Base-by-base conservation (phyloP, 2,329 filamentous ascomycete species). In the Penicillium janthinellum region DNA sequence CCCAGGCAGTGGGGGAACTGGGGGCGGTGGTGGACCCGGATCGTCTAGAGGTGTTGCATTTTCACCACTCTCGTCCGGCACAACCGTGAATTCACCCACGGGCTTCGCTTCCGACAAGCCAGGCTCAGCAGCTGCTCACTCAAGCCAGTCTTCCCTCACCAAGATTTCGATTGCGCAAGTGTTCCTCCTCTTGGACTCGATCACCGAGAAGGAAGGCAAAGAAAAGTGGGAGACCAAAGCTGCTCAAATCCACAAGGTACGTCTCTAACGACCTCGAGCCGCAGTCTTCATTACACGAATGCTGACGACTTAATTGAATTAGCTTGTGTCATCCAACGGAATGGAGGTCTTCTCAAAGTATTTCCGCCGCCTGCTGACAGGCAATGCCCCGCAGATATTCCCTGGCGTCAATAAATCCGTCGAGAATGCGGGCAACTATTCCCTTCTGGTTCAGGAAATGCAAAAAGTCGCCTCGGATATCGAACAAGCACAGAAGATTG, bases 301-400 rank as follows among this genome's bases (percentile, higher is more conserved):
- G 34, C 52, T 55, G 34, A 55, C 34, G 17, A 44, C 8, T 11
- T 20, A 12, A 14, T 54, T 54, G 28, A 51, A 51, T 7, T 64
- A 96, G 91, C 88, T 98, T 76, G 90, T 98, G 81, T 89, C 96
- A 86, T 93, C 94, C 72, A 89, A 96, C 92, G 93, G 93, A 75
- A 99, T 99, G 94, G 96, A 99, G 84, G 92, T 97, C 75, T 97
- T 93, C 77, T 88, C 91, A 62, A 96, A 93, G 82, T 97, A 95
- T 78, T 96, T 99, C 79, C 89, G 92, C 78, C 91, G 94, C 78
- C 84, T 98, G 75, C 87, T 99, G 73, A 90, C 90, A 78, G 89
- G 89, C 79, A 97, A 97, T 87, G 92, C 93, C 71, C 82, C 89
- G 64, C 89, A 95, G 72, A 95, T 99, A 75, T 98, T 98, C 75